phyloP scores from a whole-genome alignment of 2,329 filamentous ascomycete species.

The Beauveria brongniartii region DNA sequence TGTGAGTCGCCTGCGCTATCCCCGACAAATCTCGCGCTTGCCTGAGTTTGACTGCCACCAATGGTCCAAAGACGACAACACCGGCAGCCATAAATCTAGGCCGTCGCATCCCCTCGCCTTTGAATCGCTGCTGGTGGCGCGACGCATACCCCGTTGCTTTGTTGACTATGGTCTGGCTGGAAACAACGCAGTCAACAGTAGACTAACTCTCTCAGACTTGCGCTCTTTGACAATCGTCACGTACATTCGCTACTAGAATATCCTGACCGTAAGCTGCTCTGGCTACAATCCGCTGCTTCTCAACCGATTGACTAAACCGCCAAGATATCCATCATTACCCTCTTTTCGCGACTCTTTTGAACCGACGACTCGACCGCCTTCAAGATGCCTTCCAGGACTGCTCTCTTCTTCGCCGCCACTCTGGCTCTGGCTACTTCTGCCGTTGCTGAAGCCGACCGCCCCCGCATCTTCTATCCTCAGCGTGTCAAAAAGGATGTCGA shows the following conservation, averaged over 20 bases:
- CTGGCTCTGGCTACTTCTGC: slow-evolving; percentile 39
- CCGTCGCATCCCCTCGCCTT: too few relatives aligned
- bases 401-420: slow-evolving; percentile 33
- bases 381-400: slow-evolving; percentile 9
- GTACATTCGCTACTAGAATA: slow-evolving; percentile 11
- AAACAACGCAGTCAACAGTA: neutral
- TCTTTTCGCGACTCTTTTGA: neutral
- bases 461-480: slow-evolving; percentile 50
- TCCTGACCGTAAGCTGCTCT: slow-evolving; percentile 1
- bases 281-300: too few relatives aligned
- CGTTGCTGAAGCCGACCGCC: slow-evolving; percentile 37
- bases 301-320: neutral
- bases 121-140: neutral
- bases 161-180: neutral
- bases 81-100: too few relatives aligned
- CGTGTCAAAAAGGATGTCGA: slow-evolving; percentile 42
- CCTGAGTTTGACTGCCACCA: neutral
- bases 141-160: neutral
- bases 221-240: slow-evolving; percentile 9
- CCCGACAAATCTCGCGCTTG: neutral
- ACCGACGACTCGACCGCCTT: neutral
- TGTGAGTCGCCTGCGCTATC: neutral
- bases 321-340: neutral
- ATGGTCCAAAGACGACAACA: neutral
- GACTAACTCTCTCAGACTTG: neutral